A percentile compares a stretch with the other conserved stretches of the same genome.
These are phyloP conservation scores for Cryptococcus sp. DNA, from an alignment of 1,284 basidiomycete genomes.

Conservation along the genomic window DNA sequence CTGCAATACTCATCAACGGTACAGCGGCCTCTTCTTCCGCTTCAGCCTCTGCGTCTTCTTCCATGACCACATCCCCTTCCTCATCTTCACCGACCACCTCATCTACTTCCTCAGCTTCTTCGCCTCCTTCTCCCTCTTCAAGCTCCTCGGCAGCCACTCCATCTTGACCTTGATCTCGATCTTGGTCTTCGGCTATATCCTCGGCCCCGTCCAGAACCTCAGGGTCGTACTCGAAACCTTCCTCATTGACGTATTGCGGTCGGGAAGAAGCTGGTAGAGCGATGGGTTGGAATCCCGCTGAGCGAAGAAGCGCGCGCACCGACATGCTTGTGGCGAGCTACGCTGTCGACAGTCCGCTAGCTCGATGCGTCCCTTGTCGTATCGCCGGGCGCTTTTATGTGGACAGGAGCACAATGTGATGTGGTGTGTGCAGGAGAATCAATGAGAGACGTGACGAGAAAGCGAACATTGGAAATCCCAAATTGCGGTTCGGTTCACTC, in stretches of 20 bases:
- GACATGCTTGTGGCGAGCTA: background rate
- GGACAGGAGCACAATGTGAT: too few relatives aligned
- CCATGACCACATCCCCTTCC: slow-evolving; percentile 9
- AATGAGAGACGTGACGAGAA: too few relatives aligned
- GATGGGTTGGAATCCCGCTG: slow-evolving; percentile 19
- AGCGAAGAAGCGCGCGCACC: slow-evolving; percentile 12
- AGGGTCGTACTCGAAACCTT: slow-evolving; percentile 39
- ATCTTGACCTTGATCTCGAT: slow-evolving; percentile 10
- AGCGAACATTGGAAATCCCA: too few relatives aligned
- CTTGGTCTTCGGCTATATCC: slow-evolving; percentile 6
- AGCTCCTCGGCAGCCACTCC: slow-evolving; percentile 4
- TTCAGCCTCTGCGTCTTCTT: slow-evolving; percentile 17
- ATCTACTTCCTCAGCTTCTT: slow-evolving; percentile 18
- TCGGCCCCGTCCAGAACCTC: slow-evolving; percentile 31
- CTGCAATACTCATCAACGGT: slow-evolving; percentile 35
- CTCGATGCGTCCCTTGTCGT: too few relatives aligned
- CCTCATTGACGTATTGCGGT: slow-evolving; percentile 40
- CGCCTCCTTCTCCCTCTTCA: slow-evolving; percentile 12
- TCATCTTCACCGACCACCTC: slow-evolving; percentile 14
- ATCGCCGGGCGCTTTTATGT: too few relatives aligned
- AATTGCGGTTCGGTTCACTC: too few relatives aligned
- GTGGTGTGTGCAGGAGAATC: too few relatives aligned
- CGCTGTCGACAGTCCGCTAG: background rate
- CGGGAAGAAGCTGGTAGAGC: slow-evolving; percentile 30
- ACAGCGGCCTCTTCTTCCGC: slow-evolving; percentile 19